Percentiles rank a stretch among this genome's conserved stretches.
Evolutionary conservation across 2,329 filamentous ascomycete genomes (phyloP).

Genomic region (Stemphylium vesicarium): DNA sequence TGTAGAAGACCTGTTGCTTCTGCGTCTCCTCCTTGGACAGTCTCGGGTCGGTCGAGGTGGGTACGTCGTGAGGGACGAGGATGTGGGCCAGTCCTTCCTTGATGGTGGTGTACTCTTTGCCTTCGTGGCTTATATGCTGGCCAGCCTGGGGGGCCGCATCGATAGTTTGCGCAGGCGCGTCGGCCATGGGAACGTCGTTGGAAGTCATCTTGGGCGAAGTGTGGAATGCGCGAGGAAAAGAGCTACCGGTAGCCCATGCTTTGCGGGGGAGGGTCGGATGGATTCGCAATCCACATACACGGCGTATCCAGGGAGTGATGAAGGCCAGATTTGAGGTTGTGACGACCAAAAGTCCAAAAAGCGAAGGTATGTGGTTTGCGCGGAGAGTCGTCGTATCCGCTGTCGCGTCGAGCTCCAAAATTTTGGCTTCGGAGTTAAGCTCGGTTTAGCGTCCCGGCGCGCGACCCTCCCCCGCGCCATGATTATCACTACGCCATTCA

Average conservation of each 20-base stretch:
- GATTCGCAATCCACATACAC: slow-evolving; percentile 31
- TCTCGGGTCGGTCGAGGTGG: slow-evolving; percentile 57
- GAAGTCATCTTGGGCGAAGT: slow-evolving; percentile 26
- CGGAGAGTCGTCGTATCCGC: neutral
- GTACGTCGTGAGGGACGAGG: slow-evolving; percentile 63
- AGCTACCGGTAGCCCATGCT: slow-evolving; percentile 39
- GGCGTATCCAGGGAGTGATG: slow-evolving; percentile 11
- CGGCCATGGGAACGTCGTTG: slow-evolving; percentile 18
- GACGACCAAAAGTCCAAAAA: neutral
- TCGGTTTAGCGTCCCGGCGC: slow-evolving; percentile 38
- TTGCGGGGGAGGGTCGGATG: slow-evolving; percentile 16
- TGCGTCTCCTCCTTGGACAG: slow-evolving; percentile 58
- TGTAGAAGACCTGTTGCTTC: slow-evolving; percentile 90
- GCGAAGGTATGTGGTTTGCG: neutral
- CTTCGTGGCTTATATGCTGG: slow-evolving; percentile 53
- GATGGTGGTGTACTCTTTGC: slow-evolving; percentile 64
- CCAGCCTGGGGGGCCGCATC: slow-evolving; percentile 37
- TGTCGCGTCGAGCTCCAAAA: slow-evolving; percentile 31
- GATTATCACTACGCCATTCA: neutral
- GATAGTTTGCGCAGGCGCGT: slow-evolving; percentile 27
- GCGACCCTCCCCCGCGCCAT: slow-evolving; percentile 6
- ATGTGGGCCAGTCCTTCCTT: slow-evolving; percentile 73
- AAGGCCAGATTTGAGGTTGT: slow-evolving; percentile 29
- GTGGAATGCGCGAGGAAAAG: slow-evolving; percentile 26
- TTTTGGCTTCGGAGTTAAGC: slow-evolving; percentile 37